Evolutionary conservation across 2,329 filamentous ascomycete species (phyloP).

Genomic region (Arachnomyces sp.): DNA sequence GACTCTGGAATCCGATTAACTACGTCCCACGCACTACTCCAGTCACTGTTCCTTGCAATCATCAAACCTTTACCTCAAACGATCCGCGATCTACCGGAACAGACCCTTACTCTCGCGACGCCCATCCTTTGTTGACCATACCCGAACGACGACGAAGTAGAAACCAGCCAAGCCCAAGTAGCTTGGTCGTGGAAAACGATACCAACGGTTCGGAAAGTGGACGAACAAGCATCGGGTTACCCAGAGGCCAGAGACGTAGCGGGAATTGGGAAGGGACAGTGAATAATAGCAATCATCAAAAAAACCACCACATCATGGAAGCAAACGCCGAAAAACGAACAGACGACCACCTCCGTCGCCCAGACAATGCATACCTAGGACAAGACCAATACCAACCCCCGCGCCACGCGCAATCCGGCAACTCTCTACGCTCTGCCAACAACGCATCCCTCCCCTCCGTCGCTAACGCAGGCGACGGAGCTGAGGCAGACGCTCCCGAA

Average conservation of each 20-base stretch:
- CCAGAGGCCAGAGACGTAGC: constrained; percentile 34
- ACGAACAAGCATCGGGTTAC: constrained; percentile 47
- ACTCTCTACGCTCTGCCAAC: constrained; percentile 32
- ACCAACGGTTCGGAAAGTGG: constrained; percentile 38
- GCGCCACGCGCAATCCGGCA: constrained; percentile 32
- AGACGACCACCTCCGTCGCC: constrained; percentile 21
- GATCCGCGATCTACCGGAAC: constrained; percentile 11
- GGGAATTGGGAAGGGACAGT: constrained; percentile 18
- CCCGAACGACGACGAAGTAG: constrained; percentile 49
- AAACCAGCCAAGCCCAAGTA: constrained; percentile 39
- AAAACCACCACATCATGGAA: constrained; percentile 5
- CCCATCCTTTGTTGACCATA: constrained; percentile 49
- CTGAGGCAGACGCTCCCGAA: constrained; percentile 52
- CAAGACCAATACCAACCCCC: constrained; percentile 23
- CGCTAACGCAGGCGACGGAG: constrained; percentile 21
- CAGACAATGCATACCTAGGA: constrained; percentile 23
- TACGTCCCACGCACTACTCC: constrained; percentile 49
- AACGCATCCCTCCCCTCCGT: constrained; percentile 21
- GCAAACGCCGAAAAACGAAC: constrained; percentile 20
- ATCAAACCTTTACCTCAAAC: constrained; percentile 23
- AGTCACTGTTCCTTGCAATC: constrained; percentile 32
- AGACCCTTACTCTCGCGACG: constrained; percentile 32
- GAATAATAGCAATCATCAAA: constrained; percentile 9
- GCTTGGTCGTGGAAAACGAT: constrained; percentile 42
- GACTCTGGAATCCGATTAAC: constrained; percentile 55